A percentile compares a stretch with the other conserved stretches of the same genome.
phyloP scores from a whole-genome alignment of 2,329 filamentous ascomycete species.

The Colletotrichum shisoi region DNA sequence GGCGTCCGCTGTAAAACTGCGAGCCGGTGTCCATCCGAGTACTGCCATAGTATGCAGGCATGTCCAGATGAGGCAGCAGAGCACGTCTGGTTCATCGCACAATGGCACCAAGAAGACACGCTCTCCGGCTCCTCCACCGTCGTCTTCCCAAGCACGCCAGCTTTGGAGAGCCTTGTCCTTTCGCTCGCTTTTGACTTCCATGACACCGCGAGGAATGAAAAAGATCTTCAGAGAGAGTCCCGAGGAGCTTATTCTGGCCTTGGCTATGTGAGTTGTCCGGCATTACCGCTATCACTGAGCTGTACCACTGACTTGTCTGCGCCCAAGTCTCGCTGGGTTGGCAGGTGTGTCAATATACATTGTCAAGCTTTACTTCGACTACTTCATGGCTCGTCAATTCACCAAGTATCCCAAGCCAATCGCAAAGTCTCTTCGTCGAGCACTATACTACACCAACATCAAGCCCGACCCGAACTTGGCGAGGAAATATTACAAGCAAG shows the following conservation, averaged over 20 bases:
- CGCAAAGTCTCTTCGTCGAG: slow-evolving; percentile 79
- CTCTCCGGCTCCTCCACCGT: slow-evolving; percentile 44
- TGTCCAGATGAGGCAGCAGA: slow-evolving; percentile 22
- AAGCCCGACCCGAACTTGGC: slow-evolving; percentile 77
- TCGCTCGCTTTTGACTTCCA: slow-evolving; percentile 49
- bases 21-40: slow-evolving; percentile 5
- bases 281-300: background rate
- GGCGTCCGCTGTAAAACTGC: slow-evolving; percentile 4
- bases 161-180: slow-evolving; percentile 49
- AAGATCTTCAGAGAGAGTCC: slow-evolving; percentile 54
- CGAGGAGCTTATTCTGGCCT: slow-evolving; percentile 53
- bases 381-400: slow-evolving; percentile 64
- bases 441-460: slow-evolving; percentile 85
- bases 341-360: slow-evolving; percentile 50
- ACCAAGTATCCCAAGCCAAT: slow-evolving; percentile 72
- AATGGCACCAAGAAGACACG: slow-evolving; percentile 38
- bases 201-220: slow-evolving; percentile 51
- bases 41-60: background rate
- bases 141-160: slow-evolving; percentile 42
- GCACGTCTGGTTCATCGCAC: slow-evolving; percentile 5
- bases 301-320: slow-evolving; percentile 40
- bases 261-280: slow-evolving; percentile 50
- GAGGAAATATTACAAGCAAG: slow-evolving; percentile 82
- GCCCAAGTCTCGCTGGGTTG: slow-evolving; percentile 49
- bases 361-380: slow-evolving; percentile 59